phyloP scores from a whole-genome alignment of 805 yeast genomes.

The Kluyveromyces dobzhanskii region DNA sequence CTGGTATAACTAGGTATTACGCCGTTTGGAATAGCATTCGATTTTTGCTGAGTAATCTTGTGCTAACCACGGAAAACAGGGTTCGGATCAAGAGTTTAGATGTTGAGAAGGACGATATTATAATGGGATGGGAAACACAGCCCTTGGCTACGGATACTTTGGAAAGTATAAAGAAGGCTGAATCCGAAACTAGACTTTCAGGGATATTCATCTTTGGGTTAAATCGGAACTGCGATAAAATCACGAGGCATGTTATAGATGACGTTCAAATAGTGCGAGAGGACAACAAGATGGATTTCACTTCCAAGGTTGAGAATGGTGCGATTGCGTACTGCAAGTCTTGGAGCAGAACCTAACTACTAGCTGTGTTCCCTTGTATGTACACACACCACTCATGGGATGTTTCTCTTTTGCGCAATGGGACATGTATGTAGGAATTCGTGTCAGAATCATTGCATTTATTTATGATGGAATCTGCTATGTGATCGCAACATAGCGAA shows the following conservation, averaged over 20 bases:
- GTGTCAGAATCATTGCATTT: too few relatives aligned
- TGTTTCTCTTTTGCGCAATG: too few relatives aligned
- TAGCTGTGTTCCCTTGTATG: background rate
- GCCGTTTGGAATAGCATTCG: slow-evolving; percentile 51
- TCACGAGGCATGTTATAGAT: slow-evolving; percentile 59
- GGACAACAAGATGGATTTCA: slow-evolving; percentile 16
- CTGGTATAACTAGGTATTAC: slow-evolving; percentile 48
- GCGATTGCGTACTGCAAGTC: slow-evolving; percentile 2
- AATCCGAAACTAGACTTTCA: slow-evolving; percentile 14
- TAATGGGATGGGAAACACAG: slow-evolving; percentile 3
- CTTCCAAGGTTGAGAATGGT: slow-evolving; percentile 1
- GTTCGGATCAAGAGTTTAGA: slow-evolving; percentile 14
- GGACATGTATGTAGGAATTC: too few relatives aligned
- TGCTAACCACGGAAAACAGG: slow-evolving; percentile 14
- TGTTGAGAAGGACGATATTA: slow-evolving; percentile 1
- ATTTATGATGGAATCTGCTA: too few relatives aligned
- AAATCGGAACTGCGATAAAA: slow-evolving; percentile 43
- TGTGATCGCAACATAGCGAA: too few relatives aligned
- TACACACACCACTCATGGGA: too few relatives aligned
- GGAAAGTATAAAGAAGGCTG: slow-evolving; percentile 4
- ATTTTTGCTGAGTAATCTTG: slow-evolving; percentile 43
- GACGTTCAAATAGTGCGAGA: slow-evolving; percentile 52
- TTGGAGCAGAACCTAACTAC: background rate
- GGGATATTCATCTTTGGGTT: slow-evolving; percentile 65
- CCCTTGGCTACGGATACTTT: background rate